phyloP scores from a whole-genome alignment of 495 filamentous ascomycete species.

The Xylaria telfairii region DNA sequence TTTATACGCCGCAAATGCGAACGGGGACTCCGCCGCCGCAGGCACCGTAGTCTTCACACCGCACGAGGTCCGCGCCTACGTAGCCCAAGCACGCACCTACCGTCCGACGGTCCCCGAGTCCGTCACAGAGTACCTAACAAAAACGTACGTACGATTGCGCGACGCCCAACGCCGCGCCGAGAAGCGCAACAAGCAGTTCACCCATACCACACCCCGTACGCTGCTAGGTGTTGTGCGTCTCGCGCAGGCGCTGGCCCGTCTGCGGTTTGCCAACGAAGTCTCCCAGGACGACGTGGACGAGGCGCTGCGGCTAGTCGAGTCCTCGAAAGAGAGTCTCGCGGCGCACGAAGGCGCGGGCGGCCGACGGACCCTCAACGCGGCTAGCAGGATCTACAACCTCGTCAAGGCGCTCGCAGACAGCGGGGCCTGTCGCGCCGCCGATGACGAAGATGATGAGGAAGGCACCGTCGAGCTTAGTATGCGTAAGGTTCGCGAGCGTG shows the following conservation, averaged over 20 bases:
- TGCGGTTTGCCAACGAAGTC: slow-evolving; percentile 83
- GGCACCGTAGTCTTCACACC: slow-evolving; percentile 76
- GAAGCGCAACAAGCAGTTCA: slow-evolving; percentile 84
- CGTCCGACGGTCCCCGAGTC: slow-evolving; percentile 81
- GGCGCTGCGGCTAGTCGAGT: slow-evolving; percentile 86
- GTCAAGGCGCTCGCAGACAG: slow-evolving; percentile 83
- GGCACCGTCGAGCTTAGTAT: slow-evolving; percentile 77
- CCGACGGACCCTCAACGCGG: slow-evolving; percentile 76
- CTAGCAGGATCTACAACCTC: slow-evolving; percentile 91
- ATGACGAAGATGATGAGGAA: slow-evolving; percentile 67
- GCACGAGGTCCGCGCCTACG: slow-evolving; percentile 91
- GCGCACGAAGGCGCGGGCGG: slow-evolving; percentile 61
- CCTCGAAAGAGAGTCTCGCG: slow-evolving; percentile 84
- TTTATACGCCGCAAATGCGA: slow-evolving; percentile 54
- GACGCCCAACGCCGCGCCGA: slow-evolving; percentile 89
- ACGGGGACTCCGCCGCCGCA: slow-evolving; percentile 29
- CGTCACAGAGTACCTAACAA: slow-evolving; percentile 94
- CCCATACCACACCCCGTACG: slow-evolving; percentile 90
- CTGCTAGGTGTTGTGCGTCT: slow-evolving; percentile 91
- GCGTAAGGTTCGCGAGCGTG: slow-evolving; percentile 82
- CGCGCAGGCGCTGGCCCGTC: slow-evolving; percentile 91
- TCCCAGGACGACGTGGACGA: slow-evolving; percentile 95
- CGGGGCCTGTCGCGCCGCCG: slow-evolving; percentile 71
- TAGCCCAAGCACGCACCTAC: slow-evolving; percentile 88
- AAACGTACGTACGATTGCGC: slow-evolving; percentile 91